phyloP scores from a whole-genome alignment of 2,329 filamentous ascomycete species.

The Aureobasidium sp. region DNA sequence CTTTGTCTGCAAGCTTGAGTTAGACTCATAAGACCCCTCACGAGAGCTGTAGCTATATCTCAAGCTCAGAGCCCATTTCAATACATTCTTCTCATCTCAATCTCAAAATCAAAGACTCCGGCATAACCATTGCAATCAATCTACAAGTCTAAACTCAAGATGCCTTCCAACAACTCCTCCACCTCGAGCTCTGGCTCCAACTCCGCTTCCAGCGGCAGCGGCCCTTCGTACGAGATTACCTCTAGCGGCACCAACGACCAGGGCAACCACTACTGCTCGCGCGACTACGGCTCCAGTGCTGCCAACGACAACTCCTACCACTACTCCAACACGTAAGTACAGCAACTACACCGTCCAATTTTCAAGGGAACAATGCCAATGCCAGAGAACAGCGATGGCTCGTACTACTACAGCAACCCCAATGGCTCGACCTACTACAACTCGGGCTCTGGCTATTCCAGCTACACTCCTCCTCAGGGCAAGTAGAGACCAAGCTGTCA shows the following conservation, averaged over 20 bases:
- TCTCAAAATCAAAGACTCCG: neutral
- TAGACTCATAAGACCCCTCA: neutral
- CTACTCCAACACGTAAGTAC: slow-evolving; percentile 53
- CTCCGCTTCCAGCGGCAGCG: slow-evolving; percentile 11
- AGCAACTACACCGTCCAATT: too few relatives aligned
- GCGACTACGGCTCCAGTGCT: slow-evolving; percentile 52
- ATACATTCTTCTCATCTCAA: neutral
- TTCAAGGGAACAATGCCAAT: neutral
- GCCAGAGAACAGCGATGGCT: slow-evolving; percentile 40
- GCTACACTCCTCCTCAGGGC: slow-evolving; percentile 47
- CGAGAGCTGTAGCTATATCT: neutral
- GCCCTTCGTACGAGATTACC: slow-evolving; percentile 29
- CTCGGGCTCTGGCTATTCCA: slow-evolving; percentile 47
- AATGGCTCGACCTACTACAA: slow-evolving; percentile 55
- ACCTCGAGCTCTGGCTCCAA: slow-evolving; percentile 12
- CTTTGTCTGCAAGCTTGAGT: neutral
- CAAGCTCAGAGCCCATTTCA: neutral
- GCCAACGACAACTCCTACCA: slow-evolving; percentile 55
- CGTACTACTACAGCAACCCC: slow-evolving; percentile 66
- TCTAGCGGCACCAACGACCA: slow-evolving; percentile 52
- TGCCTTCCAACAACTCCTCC: slow-evolving; percentile 9
- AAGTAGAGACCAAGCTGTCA: slow-evolving; percentile 13
- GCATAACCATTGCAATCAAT: neutral
- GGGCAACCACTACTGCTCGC: slow-evolving; percentile 61
- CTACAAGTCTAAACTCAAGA: neutral